Evolutionary conservation across 805 yeast genomes (phyloP), one percentile per base, ranked within the genome.

Genomic region (Grigorovia yakushimaensis): DNA sequence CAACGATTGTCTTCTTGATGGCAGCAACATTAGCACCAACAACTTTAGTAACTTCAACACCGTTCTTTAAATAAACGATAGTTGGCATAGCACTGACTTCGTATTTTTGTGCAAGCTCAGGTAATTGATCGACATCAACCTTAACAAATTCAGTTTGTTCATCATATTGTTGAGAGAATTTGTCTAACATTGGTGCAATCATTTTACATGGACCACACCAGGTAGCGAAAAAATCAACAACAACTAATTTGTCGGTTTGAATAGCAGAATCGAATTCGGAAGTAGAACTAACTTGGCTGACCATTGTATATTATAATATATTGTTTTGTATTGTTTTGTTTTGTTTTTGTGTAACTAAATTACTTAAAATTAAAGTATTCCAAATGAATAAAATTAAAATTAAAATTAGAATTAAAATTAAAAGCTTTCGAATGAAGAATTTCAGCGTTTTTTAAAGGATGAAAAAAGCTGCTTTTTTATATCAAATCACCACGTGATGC

Each of bases 121-220:
- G 79, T 55, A 86, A 75, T 67, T 81, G 81, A 65, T 93, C 98
- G 53, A 89, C 95, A 63, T 91, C 98, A 47, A 93, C 80, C 77
- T 91, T 88, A 78, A 77, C 75, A 77, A 93, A 91, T 58, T 74
- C 77, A 58, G 83, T 87, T 18, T 39, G 41, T 47, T 72, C 69
- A 24, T 81, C 54, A 78, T 81, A 82, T 61, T 73, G 71, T 43
- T 64, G 65, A 40, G 88, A 73, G 62, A 89, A 82, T 68, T 84
- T 83, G 64, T 89, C 95, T 58, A 91, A 72, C 72, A 87, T 73
- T 59, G 98, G 98, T 47, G 96, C 89, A 70, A 93, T 84, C 81
- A 86, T 86, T 78, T 91, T 93, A 77, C 98, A 91, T 52, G 98
- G 98, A 58, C 97, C 97, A 71, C 98, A 91, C 97, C 98, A 93